A percentile compares a stretch with the other conserved stretches of the same genome.
These are phyloP conservation scores for Aspergillus sp. DNA, from an alignment of 2,329 filamentous ascomycete genomes.

Conservation along the genomic window DNA sequence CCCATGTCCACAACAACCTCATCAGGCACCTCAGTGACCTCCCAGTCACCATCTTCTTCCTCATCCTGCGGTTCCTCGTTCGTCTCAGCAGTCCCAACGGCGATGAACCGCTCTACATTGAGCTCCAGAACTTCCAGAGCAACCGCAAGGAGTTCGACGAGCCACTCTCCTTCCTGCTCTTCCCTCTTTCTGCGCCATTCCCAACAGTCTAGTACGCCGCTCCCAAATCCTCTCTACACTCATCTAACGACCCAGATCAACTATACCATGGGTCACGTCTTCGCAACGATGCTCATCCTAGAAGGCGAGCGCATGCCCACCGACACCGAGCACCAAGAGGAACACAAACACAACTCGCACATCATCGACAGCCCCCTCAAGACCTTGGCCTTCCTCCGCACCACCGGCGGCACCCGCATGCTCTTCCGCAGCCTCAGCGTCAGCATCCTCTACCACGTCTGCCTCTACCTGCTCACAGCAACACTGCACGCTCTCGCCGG, in stretches of 20 bases:
- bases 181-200: neutral
- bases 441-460: neutral
- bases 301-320: neutral
- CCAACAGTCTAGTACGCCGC: neutral
- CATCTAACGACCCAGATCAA: neutral
- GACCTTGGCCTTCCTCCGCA: neutral
- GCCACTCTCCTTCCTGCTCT: neutral
- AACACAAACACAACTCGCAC: neutral
- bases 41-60: neutral
- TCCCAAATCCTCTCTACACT: neutral
- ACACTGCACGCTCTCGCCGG: neutral
- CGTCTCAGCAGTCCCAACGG: neutral
- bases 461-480: neutral
- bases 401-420: neutral
- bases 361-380: neutral
- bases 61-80: neutral
- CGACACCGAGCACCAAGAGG: too few species aligned
- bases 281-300: neutral
- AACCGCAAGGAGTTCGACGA: neutral
- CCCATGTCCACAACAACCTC: neutral
- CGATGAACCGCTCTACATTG: neutral
- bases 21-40: neutral
- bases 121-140: neutral
- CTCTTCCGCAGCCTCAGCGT: neutral
- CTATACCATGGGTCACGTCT: neutral